These are phyloP conservation scores for Paramarasmius palmivorus DNA, from an alignment of 1,284 basidiomycete species.

Conservation along the genomic window DNA sequence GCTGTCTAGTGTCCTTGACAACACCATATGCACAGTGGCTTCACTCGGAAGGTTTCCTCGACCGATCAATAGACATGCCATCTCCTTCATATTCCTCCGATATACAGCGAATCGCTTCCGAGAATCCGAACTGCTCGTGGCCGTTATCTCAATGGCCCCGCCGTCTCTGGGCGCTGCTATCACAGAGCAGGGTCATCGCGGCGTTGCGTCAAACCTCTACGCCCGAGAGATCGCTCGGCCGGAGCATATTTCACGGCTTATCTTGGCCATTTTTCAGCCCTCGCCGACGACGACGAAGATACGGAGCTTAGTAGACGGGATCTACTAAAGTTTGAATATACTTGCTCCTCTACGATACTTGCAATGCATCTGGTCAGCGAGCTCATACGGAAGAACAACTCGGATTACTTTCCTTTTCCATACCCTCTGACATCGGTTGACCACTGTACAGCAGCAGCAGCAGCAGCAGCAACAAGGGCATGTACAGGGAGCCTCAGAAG, in stretches of 20 bases:
- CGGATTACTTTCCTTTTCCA: constrained; percentile 99
- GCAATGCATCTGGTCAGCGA: constrained; percentile 93
- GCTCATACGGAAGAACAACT: constrained; percentile 97
- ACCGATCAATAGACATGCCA: constrained; percentile 79
- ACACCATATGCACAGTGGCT: constrained; percentile 69
- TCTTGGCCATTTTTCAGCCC: constrained; percentile 75
- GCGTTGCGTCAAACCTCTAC: constrained; percentile 82
- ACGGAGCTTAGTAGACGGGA: constrained; percentile 19
- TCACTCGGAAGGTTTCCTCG: constrained; percentile 83
- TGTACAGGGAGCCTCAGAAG: constrained; percentile 46
- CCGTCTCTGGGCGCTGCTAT: constrained; percentile 78
- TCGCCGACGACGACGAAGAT: constrained; percentile 16
- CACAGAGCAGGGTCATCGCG: constrained; percentile 46
- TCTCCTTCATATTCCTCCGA: constrained; percentile 79
- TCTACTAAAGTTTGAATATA: constrained; percentile 71
- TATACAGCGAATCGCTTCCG: constrained; percentile 84
- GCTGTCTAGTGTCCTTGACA: constrained; percentile 23
- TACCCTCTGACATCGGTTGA: constrained; percentile 87
- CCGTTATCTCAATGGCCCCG: constrained; percentile 92
- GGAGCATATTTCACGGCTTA: constrained; percentile 73
- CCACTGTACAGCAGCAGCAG: constrained; percentile 84
- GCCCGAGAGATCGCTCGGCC: constrained; percentile 87
- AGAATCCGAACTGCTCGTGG: constrained; percentile 96
- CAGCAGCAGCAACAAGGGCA: constrained; percentile 52
- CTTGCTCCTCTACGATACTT: constrained; percentile 87